Percentiles rank a stretch among this genome's conserved stretches.
Conservation (phyloP, 2,329 filamentous ascomycete genomes). For the Aaosphaeria arxii region DNA sequence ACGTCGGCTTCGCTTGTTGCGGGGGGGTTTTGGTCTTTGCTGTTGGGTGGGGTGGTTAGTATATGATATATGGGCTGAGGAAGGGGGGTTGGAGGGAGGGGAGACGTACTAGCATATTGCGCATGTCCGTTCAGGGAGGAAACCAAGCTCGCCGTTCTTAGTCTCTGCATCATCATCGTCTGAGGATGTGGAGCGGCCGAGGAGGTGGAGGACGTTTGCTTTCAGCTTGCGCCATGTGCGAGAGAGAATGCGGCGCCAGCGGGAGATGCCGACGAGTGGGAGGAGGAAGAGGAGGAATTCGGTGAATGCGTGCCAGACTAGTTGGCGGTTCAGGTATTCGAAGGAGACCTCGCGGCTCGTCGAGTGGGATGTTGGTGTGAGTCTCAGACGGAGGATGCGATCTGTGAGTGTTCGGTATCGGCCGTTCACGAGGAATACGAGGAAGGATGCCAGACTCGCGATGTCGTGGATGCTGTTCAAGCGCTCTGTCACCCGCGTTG, state of each 20-base stretch:
- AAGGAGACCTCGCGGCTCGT: slow-evolving; percentile 91
- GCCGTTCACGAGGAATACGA: slow-evolving; percentile 87
- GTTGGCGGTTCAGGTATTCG: slow-evolving; percentile 93
- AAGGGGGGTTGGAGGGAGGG: not conserved
- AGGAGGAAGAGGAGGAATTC: slow-evolving; percentile 96
- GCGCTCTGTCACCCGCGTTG: slow-evolving; percentile 68
- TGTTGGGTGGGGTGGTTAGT: not conserved
- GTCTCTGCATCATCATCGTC: slow-evolving; percentile 44
- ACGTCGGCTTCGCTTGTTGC: slow-evolving; percentile 67
- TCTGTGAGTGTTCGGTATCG: slow-evolving; percentile 89
- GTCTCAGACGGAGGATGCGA: slow-evolving; percentile 75
- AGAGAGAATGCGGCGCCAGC: slow-evolving; percentile 87
- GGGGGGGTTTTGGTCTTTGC: slow-evolving; percentile 77
- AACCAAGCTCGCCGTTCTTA: slow-evolving; percentile 69
- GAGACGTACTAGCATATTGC: slow-evolving; percentile 74
- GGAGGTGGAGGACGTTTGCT: slow-evolving; percentile 48
- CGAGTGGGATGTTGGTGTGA: slow-evolving; percentile 79
- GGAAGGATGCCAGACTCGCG: slow-evolving; percentile 79
- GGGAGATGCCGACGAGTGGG: slow-evolving; percentile 91
- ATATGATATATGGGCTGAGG: not conserved
- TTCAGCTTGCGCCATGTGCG: slow-evolving; percentile 82
- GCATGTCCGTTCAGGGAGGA: slow-evolving; percentile 89
- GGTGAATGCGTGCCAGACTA: slow-evolving; percentile 99
- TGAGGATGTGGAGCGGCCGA: slow-evolving; percentile 41
- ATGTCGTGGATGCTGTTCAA: slow-evolving; percentile 74